phyloP scores from a whole-genome alignment of 192 early-diverging fungal genomes.

The Coemansia sp. region DNA sequence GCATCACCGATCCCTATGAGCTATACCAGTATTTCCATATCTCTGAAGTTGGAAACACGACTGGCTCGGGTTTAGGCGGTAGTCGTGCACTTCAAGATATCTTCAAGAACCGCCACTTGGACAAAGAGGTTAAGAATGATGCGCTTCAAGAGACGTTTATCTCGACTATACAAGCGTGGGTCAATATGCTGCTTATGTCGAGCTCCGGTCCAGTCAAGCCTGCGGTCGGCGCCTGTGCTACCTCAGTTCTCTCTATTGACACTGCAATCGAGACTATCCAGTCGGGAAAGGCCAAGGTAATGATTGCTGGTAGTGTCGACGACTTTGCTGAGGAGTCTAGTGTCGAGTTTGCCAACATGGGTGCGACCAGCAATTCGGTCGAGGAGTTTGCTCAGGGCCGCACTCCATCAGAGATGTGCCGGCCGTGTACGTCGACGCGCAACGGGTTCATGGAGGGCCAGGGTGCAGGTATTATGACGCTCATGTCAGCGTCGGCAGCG shows the following conservation, averaged over 20 bases:
- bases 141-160: slow-evolving; percentile 74
- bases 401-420: too few relatives aligned
- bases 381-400: slow-evolving; percentile 70
- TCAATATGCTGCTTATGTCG: slow-evolving; percentile 88
- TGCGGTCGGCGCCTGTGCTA: too few relatives aligned
- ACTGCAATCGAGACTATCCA: too few relatives aligned
- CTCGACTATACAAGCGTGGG: slow-evolving; percentile 10
- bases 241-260: too few relatives aligned
- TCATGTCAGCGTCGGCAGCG: too few relatives aligned
- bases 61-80: slow-evolving; percentile 88
- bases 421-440: too few relatives aligned
- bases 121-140: slow-evolving; percentile 83
- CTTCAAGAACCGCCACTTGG: slow-evolving; percentile 74
- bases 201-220: slow-evolving; percentile 66
- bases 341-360: slow-evolving; percentile 83
- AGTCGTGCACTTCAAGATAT: slow-evolving; percentile 69
- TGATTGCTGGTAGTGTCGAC: slow-evolving; percentile 89
- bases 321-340: slow-evolving; percentile 64
- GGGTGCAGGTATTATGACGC: too few relatives aligned
- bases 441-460: too few relatives aligned
- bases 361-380: slow-evolving; percentile 83
- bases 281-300: slow-evolving; percentile 84
- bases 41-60: slow-evolving; percentile 86
- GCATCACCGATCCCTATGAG: too few relatives aligned
- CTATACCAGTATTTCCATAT: slow-evolving; percentile 82